A percentile compares a stretch with the other conserved stretches of the same genome.
Evolutionary conservation across 805 yeast species (phyloP).

Genomic region (Candida nitratophila): DNA sequence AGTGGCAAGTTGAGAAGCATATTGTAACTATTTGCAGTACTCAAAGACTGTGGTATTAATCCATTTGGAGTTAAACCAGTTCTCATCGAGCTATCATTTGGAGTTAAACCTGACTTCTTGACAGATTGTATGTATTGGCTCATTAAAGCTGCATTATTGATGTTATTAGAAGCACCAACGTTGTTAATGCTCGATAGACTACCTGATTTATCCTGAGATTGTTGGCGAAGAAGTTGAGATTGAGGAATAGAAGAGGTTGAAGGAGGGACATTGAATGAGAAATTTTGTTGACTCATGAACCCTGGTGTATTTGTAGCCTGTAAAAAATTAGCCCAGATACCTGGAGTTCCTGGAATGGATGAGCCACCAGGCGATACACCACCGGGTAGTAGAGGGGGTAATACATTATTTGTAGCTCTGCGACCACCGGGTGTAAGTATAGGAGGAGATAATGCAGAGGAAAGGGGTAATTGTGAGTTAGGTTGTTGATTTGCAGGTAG

Average conservation of each 20-base stretch:
- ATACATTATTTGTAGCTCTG: conserved; percentile 23
- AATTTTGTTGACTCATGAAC: conserved; percentile 1
- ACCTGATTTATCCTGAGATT: not conserved
- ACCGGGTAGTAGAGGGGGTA: conserved; percentile 39
- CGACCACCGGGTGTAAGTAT: conserved; percentile 51
- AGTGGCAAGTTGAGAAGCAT: conserved; percentile 15
- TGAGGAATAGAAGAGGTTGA: not conserved
- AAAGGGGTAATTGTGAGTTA: conserved; percentile 15
- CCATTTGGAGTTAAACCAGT: conserved; percentile 68
- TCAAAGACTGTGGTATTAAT: conserved; percentile 20
- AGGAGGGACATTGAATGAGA: not conserved
- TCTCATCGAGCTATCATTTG: conserved; percentile 67
- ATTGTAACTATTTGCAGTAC: conserved; percentile 10
- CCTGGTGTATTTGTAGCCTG: conserved; percentile 28
- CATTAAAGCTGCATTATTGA: conserved; percentile 5
- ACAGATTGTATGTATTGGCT: conserved; percentile 16
- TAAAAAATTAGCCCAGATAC: conserved; percentile 42
- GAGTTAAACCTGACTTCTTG: conserved; percentile 58
- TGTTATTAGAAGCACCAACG: conserved; percentile 3
- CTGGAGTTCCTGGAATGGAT: conserved; percentile 45
- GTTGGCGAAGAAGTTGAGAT: no score
- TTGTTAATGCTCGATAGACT: not conserved
- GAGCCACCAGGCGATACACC: conserved; percentile 36
- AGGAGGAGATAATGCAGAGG: conserved; percentile 32
- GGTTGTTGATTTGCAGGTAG: conserved; percentile 12